phyloP scores from a whole-genome alignment of 2,329 filamentous ascomycete species.

The Paecilomyces formosus region DNA sequence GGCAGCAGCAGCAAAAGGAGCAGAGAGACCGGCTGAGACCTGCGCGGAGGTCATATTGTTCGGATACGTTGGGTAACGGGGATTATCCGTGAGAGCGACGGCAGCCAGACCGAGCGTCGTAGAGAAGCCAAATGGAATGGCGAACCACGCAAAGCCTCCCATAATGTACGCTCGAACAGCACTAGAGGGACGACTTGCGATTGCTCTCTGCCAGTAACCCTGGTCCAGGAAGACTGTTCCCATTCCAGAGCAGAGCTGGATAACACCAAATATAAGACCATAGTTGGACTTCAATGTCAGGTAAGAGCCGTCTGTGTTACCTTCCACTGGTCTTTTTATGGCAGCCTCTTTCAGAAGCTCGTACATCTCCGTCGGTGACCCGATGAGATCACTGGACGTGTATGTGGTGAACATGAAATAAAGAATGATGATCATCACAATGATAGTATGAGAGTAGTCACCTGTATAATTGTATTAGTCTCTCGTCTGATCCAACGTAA shows the following conservation, averaged over 20 bases:
- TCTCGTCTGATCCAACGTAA: background rate
- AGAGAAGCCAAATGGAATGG: slow-evolving; percentile 41
- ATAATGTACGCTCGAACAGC: slow-evolving; percentile 32
- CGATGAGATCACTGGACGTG: background rate
- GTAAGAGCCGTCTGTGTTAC: background rate
- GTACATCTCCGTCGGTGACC: background rate
- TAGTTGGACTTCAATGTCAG: background rate
- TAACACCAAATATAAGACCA: background rate
- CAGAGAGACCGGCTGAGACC: slow-evolving; percentile 15
- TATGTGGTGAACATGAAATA: background rate
- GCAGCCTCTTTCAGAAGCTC: background rate
- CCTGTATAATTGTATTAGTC: background rate
- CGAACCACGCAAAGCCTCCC: slow-evolving; percentile 42
- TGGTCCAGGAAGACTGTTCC: slow-evolving; percentile 34
- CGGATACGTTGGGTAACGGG: slow-evolving; percentile 34
- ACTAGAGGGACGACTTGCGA: slow-evolving; percentile 29
- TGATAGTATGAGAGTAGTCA: background rate
- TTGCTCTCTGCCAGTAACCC: slow-evolving; percentile 42
- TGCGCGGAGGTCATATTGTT: slow-evolving; percentile 12
- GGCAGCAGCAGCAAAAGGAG: slow-evolving; percentile 15
- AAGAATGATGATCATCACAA: background rate
- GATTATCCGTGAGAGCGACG: slow-evolving; percentile 36
- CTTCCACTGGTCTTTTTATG: background rate
- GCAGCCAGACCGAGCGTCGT: slow-evolving; percentile 41
- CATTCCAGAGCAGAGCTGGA: slow-evolving; percentile 4